Percentiles rank a stretch among this genome's conserved stretches.
phyloP scores from a whole-genome alignment of 1,139 yeast species.

The Hyphopichia pseudoburtonii region DNA sequence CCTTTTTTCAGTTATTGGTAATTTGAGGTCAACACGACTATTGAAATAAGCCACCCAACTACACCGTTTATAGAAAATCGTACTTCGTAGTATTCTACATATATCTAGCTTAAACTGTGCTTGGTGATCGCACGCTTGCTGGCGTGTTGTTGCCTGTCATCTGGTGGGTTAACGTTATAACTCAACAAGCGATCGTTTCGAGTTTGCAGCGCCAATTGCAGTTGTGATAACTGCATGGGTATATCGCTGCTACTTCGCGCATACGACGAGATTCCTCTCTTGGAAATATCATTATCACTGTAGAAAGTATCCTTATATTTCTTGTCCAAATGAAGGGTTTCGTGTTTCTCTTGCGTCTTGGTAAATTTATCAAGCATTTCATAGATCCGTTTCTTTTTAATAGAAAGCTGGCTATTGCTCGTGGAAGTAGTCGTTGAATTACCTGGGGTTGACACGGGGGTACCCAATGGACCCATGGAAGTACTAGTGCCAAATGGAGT shows the following conservation, averaged over 20 bases:
- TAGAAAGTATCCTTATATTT: conserved; percentile 1
- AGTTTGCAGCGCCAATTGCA: conserved; percentile 1
- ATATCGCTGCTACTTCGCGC: neutral
- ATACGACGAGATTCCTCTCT: neutral
- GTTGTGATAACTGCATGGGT: neutral
- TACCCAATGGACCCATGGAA: conserved; percentile 12
- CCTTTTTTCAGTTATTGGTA: neutral
- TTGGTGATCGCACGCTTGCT: neutral
- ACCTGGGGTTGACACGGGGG: conserved; percentile 24
- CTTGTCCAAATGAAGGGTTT: conserved; percentile 15
- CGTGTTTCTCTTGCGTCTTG: conserved; percentile 59
- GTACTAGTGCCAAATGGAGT: conserved; percentile 15
- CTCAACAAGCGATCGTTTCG: neutral
- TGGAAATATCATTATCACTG: neutral
- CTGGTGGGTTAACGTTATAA: neutral
- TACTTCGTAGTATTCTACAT: too few relatives aligned
- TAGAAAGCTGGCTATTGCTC: conserved; percentile 27
- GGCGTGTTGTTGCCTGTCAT: neutral
- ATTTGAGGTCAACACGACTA: too few relatives aligned
- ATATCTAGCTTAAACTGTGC: neutral
- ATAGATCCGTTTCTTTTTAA: conserved; percentile 42
- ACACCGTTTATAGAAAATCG: too few relatives aligned
- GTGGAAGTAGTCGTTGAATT: conserved; percentile 15
- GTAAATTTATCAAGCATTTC: conserved; percentile 65
- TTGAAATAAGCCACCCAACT: too few relatives aligned